Conservation (phyloP, 2,329 filamentous ascomycete genomes). For the Pseudogymnoascus pannorum region DNA sequence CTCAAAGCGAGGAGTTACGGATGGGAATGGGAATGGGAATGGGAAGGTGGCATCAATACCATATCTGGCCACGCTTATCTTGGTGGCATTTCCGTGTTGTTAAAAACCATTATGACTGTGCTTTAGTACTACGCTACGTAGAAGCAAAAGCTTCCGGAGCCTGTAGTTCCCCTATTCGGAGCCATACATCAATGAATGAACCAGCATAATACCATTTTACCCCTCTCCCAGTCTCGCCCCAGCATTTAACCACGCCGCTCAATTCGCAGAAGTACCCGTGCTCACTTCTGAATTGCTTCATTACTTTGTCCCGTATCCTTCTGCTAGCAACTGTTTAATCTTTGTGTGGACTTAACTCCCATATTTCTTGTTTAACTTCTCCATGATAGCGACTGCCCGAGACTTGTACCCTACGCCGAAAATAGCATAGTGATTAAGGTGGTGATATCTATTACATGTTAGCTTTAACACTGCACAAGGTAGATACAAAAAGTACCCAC, state of each 20-base stretch:
- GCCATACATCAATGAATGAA: neutral
- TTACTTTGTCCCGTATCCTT: neutral
- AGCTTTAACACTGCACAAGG: neutral
- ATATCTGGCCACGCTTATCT: neutral
- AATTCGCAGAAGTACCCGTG: neutral
- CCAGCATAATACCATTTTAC: neutral
- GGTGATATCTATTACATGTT: slow-evolving; percentile 59
- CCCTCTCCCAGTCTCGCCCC: neutral
- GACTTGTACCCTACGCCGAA: slow-evolving; percentile 74
- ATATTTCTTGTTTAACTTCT: slow-evolving; percentile 65
- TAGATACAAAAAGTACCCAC: slow-evolving; percentile 41
- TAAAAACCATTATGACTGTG: neutral
- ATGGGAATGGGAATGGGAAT: slow-evolving; percentile 2
- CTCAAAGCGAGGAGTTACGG: slow-evolving; percentile 1
- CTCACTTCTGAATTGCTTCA: neutral
- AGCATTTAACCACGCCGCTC: neutral
- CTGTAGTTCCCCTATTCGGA: neutral
- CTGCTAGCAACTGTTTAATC: neutral
- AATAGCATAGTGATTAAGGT: slow-evolving; percentile 67
- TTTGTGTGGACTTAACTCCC: slow-evolving; percentile 27
- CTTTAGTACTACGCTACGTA: neutral
- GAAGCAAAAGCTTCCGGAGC: neutral
- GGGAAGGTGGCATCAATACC: neutral
- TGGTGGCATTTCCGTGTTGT: neutral
- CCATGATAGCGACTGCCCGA: slow-evolving; percentile 76